These are phyloP conservation scores for Cymbopogon flexuosus DNA, from an alignment of 202 grass and related monocot genomes.

Conservation along the genomic window DNA sequence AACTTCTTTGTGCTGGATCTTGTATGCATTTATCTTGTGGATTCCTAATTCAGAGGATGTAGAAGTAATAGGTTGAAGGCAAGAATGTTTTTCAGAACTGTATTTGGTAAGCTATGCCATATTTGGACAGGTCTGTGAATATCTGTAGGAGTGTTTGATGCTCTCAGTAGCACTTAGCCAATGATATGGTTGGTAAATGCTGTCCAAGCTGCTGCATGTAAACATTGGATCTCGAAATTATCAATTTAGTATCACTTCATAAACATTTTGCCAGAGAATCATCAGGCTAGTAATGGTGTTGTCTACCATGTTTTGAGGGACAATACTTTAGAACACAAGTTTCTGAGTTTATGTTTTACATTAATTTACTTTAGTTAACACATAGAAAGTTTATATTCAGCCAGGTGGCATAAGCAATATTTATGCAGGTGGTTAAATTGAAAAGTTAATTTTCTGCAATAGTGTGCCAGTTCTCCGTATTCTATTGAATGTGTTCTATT, in stretches of 20 bases:
- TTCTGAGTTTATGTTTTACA: background rate
- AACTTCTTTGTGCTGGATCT: background rate
- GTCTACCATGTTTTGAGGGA: background rate
- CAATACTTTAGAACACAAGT: background rate
- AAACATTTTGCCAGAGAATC: background rate
- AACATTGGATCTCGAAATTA: background rate
- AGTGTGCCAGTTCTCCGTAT: background rate
- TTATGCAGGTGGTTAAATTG: background rate
- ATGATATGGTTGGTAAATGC: background rate
- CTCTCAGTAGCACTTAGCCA: background rate
- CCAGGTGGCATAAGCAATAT: background rate
- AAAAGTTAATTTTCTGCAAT: background rate
- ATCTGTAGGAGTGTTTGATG: background rate
- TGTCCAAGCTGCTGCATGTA: background rate
- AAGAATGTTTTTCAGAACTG: background rate
- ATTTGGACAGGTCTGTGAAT: conserved; percentile 1
- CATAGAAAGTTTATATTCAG: background rate
- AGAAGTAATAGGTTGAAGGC: background rate
- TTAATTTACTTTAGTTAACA: conserved; percentile 1
- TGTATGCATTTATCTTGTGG: background rate
- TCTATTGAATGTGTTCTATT: background rate
- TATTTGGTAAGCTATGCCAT: background rate
- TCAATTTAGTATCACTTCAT: background rate
- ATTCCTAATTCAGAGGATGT: background rate
- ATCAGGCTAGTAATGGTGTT: background rate